Evolutionary conservation across 225 moss, liverwort and hornwort genomes (phyloP).

Genomic region (Pleurozium schreberi): DNA sequence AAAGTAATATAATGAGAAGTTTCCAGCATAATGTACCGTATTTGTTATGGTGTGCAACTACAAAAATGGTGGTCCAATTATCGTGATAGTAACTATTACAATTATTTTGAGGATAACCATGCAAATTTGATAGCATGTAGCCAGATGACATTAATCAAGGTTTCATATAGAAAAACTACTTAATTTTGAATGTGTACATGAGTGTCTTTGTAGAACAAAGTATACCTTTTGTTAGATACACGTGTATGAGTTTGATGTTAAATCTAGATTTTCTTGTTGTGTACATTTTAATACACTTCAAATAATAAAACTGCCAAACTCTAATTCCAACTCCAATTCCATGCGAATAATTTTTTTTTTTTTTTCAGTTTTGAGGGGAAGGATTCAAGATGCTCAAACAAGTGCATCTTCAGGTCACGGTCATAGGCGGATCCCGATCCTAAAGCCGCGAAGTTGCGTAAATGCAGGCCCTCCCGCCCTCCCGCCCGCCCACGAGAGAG

Average conservation of each 20-base stretch:
- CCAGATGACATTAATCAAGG: neutral
- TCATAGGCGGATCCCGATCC: neutral
- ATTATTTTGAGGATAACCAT: no score
- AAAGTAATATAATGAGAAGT: neutral
- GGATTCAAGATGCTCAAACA: neutral
- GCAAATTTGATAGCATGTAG: neutral
- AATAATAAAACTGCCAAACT: rapidly evolving
- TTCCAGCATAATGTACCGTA: rapidly evolving
- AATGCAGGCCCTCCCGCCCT: neutral
- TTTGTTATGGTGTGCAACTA: rapidly evolving
- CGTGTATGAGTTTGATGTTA: neutral
- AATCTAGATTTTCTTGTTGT: neutral
- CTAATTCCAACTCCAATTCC: neutral
- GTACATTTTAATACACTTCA: rapidly evolving
- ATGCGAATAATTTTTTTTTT: neutral
- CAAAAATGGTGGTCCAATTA: no score
- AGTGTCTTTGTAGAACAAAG: neutral
- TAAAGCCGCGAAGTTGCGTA: neutral
- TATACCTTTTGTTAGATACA: neutral
- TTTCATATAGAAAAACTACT: neutral
- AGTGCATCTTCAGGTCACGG: neutral
- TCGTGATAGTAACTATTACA: neutral
- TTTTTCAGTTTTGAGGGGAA: neutral
- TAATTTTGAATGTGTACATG: no score
- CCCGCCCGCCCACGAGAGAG: neutral